These are phyloP conservation scores for Alternaria viburni DNA, from an alignment of 2,329 filamentous ascomycete species.

Conservation along the genomic window DNA sequence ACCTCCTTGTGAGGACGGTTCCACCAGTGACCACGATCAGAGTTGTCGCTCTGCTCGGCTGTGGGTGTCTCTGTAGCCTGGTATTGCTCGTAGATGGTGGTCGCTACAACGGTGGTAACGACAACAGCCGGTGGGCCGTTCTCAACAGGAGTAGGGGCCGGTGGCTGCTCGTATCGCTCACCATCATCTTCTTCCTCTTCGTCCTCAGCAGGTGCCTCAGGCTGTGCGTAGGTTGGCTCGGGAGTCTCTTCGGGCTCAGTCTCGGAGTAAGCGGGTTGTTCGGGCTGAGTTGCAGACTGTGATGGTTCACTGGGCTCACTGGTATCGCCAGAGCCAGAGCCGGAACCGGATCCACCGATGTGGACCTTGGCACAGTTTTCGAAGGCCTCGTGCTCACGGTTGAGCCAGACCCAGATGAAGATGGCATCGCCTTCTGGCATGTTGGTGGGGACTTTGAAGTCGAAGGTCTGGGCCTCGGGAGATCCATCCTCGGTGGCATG, in stretches of 20 bases:
- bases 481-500: constrained; percentile 48
- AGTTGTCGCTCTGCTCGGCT: constrained; percentile 10
- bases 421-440: constrained; percentile 51
- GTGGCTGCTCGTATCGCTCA: background rate
- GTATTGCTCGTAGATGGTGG: constrained; percentile 5
- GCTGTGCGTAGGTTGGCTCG: constrained; percentile 3
- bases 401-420: constrained; percentile 58
- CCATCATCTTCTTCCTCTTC: background rate
- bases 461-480: constrained; percentile 52
- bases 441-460: constrained; percentile 54
- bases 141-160: background rate
- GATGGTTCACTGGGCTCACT: constrained; percentile 13
- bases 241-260: constrained; percentile 15
- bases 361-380: constrained; percentile 55
- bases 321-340: constrained; percentile 17
- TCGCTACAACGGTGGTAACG: constrained; percentile 10
- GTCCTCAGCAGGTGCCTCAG: constrained; percentile 5
- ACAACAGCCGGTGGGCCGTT: constrained; percentile 3
- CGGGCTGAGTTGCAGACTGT: constrained; percentile 19
- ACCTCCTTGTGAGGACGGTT: constrained; percentile 17
- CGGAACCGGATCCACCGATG: constrained; percentile 40
- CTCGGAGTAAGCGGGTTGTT: constrained; percentile 12
- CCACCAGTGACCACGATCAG: constrained; percentile 2
- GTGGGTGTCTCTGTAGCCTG: constrained; percentile 6
- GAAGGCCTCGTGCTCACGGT: constrained; percentile 55